Base-by-base conservation (phyloP, 75 land plant genomes). In the Azolla pinnata region DNA sequence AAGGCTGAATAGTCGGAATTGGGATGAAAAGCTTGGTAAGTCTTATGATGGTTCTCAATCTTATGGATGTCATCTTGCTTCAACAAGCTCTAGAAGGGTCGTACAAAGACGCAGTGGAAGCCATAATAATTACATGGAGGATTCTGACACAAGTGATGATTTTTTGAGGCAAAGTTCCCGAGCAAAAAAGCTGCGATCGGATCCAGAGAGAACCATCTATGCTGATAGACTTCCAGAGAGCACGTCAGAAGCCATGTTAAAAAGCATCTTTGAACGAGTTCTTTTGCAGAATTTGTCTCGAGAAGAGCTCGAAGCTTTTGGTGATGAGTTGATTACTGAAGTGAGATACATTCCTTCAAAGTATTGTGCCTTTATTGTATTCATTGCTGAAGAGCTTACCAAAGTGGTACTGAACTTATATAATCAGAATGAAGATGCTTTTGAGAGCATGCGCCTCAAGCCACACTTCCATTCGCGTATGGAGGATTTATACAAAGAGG, bases 331-430 rank as follows among this genome's bases (percentile, higher is more conserved):
- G 23, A 57, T 70, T 9, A 70, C 69, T 10, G 61, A 70, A 27
- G 73, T 70, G 19, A 33, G 69, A 45, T 29, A 52, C 24, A 34
- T 70, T 9, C 60, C 53, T 0, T 26, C 69, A 1, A 66, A 57
- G 44, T 70, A 31, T 49, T 70, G 71, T 65, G 73, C 73, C 1
- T 70, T 70, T 40, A 35, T 70, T 28, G 73, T 70, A 33, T 70
- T 70, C 45, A 71, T 52, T 27, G 24, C 70, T 26, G 69, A 66
- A 57, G 73, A 70, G 23, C 70, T 70, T 9, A 64, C 73, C 31
- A 38, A 71, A 25, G 24, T 56, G 24, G 73, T 46, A 24, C 52
- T 70, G 71, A 58, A 70, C 44, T 29, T 70, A 30, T 70, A 65
- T 38, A 67, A 54, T 17, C 69, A 56, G 42, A 61, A 70, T 55